Conservation (phyloP, 2,329 filamentous ascomycete genomes). For the Aspergillus unguis region DNA sequence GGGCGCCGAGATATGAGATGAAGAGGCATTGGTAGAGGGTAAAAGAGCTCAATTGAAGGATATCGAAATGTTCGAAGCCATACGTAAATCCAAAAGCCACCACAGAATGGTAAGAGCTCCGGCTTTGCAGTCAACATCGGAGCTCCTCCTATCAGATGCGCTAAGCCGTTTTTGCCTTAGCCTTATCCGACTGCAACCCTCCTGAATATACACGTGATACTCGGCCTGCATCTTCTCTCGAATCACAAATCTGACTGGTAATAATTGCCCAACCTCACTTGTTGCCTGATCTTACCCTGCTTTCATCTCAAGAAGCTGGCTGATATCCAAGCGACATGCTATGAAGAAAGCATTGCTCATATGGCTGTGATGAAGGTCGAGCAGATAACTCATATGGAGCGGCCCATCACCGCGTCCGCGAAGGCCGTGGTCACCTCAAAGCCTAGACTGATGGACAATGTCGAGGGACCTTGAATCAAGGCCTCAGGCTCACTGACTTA, state of each 20-base stretch:
- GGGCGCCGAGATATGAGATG: conserved; percentile 50
- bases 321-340: conserved; percentile 45
- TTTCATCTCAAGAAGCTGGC: conserved; percentile 43
- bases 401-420: conserved; percentile 39
- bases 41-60: background rate
- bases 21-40: conserved; percentile 54
- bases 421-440: conserved; percentile 29
- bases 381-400: conserved; percentile 44
- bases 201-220: conserved; percentile 4
- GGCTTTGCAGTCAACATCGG: background rate
- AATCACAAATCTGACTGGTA: conserved; percentile 5
- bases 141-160: background rate
- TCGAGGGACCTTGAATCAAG: too few relatives aligned
- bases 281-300: conserved; percentile 22
- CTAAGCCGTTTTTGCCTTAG: conserved; percentile 13
- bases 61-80: background rate
- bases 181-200: background rate
- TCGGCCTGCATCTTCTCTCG: background rate
- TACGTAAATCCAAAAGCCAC: background rate
- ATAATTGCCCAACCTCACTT: conserved; percentile 19
- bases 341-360: conserved; percentile 40
- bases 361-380: conserved; percentile 26
- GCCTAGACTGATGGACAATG: too few relatives aligned
- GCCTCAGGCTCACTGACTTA: too few relatives aligned
- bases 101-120: background rate